Percentiles rank a stretch among this genome's conserved stretches.
These are phyloP conservation scores for Septoria petroselini DNA, from an alignment of 2,329 filamentous ascomycete genomes.

Conservation along the genomic window DNA sequence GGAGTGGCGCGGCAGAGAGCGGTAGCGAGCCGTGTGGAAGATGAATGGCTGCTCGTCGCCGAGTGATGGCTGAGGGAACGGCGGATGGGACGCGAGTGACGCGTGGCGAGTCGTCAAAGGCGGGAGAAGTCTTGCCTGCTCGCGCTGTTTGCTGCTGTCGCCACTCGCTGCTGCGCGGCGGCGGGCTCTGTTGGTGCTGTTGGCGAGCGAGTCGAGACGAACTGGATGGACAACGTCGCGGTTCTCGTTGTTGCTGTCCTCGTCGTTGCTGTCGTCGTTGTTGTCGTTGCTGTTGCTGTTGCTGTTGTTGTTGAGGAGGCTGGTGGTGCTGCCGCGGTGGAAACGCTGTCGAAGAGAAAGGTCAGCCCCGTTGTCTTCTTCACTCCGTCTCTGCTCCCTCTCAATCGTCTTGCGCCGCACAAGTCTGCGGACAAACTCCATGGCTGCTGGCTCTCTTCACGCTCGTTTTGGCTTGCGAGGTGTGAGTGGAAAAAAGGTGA, in stretches of 20 bases:
- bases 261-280: background rate
- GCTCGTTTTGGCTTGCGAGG: conserved; percentile 8
- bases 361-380: background rate
- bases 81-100: too few species aligned
- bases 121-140: too few species aligned
- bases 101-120: too few species aligned
- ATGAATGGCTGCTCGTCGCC: background rate
- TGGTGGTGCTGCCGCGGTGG: background rate
- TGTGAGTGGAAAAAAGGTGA: background rate
- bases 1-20: conserved; percentile 1
- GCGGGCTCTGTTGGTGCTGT: background rate
- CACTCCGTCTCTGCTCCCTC: background rate
- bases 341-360: background rate
- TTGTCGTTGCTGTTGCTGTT: background rate
- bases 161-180: background rate
- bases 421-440: conserved; percentile 2
- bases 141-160: too few species aligned
- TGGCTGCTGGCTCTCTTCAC: background rate
- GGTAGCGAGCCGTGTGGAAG: background rate
- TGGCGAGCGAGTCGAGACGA: too few species aligned
- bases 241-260: background rate
- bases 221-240: background rate
- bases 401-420: background rate
- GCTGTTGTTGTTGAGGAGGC: background rate
- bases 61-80: background rate